These are phyloP conservation scores for Tylopilus sp. DNA, from an alignment of 1,284 basidiomycete species.

Conservation along the genomic window DNA sequence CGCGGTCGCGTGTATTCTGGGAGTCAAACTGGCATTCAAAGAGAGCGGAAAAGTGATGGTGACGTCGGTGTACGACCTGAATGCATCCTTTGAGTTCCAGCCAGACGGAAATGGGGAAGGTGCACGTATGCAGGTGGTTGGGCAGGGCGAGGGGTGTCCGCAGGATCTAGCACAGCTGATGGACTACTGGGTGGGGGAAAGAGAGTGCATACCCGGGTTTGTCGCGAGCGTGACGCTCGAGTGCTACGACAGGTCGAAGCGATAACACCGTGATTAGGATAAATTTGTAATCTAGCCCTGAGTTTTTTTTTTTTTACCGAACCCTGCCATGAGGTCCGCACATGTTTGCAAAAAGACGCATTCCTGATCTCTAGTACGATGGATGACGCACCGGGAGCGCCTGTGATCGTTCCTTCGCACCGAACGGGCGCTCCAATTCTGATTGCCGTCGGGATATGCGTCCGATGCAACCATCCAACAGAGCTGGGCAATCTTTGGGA, in stretches of 20 bases:
- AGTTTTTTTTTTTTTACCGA: no score
- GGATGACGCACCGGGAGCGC: no score
- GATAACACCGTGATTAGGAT: no score
- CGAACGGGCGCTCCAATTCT: no score
- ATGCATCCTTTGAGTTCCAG: constrained; percentile 78
- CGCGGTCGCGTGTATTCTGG: constrained; percentile 83
- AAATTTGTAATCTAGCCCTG: not conserved
- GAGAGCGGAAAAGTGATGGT: constrained; percentile 87
- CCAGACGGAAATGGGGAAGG: constrained; percentile 54
- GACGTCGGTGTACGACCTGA: constrained; percentile 83
- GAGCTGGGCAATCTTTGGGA: no score
- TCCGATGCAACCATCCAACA: no score
- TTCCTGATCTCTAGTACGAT: no score
- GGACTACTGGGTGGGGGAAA: constrained; percentile 78
- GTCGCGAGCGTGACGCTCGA: constrained; percentile 80
- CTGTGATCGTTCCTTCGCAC: no score
- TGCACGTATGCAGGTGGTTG: constrained; percentile 75
- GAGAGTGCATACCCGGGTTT: constrained; percentile 81
- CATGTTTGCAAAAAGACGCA: no score
- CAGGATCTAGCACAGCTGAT: constrained; percentile 75
- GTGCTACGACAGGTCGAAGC: constrained; percentile 72
- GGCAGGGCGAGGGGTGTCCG: constrained; percentile 74
- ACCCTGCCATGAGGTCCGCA: no score
- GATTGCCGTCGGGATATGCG: no score
- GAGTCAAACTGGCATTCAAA: constrained; percentile 87